Conservation (phyloP, 805 yeast species). For the Lipomyces yamadae region DNA sequence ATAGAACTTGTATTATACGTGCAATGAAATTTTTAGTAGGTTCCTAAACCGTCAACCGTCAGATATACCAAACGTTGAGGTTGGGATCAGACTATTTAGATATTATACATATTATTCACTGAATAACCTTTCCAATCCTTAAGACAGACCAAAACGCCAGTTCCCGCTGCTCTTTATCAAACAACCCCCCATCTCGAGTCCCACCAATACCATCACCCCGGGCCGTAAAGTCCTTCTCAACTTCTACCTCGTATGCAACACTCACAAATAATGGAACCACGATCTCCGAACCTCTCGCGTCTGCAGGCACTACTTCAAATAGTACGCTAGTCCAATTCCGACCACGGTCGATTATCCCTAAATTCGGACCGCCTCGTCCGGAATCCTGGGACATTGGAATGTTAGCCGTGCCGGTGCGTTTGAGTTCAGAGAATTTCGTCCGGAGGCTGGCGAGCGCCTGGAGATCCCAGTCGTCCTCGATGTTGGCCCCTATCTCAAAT, state of each 20-base stretch:
- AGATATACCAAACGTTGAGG: not conserved
- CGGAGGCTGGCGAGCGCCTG: slow-evolving; percentile 15
- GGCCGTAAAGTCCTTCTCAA: slow-evolving; percentile 2
- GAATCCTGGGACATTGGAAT: not conserved
- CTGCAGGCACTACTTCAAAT: slow-evolving; percentile 28
- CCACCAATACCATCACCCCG: not conserved
- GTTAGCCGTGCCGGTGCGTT: not conserved
- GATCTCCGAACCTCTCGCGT: slow-evolving; percentile 5
- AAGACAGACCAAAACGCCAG: slow-evolving; percentile 30
- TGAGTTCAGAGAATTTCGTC: slow-evolving; percentile 9
- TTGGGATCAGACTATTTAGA: not conserved
- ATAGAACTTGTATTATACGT: not conserved
- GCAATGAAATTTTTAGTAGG: not conserved
- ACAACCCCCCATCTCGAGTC: not conserved
- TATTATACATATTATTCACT: not conserved
- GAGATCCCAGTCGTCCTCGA: slow-evolving; percentile 36
- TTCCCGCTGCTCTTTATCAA: slow-evolving; percentile 18
- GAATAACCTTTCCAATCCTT: slow-evolving; percentile 18
- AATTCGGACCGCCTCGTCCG: not conserved
- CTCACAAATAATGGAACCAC: slow-evolving; percentile 33
- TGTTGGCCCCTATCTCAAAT: slow-evolving; percentile 30
- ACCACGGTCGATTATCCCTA: slow-evolving; percentile 29
- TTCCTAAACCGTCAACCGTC: not conserved
- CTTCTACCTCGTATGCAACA: slow-evolving; percentile 28
- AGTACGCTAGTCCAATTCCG: slow-evolving; percentile 34